Evolutionary conservation across 495 filamentous ascomycete genomes (phyloP), one percentile per base, ranked within the genome.

Genomic region (Staphylotrichum tortipilum): DNA sequence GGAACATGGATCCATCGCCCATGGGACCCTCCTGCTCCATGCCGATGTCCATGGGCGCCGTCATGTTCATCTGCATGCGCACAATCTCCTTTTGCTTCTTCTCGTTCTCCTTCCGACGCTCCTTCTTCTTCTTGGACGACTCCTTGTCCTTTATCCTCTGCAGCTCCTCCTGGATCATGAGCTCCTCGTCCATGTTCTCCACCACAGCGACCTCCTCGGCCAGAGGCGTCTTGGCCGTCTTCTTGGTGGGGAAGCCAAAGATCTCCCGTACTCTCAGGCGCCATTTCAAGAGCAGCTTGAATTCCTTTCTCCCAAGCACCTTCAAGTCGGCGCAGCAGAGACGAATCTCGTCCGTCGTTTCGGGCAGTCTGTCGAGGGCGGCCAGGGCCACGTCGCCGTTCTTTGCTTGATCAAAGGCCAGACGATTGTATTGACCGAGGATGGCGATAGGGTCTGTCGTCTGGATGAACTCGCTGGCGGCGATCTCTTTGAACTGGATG

Each of bases 41-140:
- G 54, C 92, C 92, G 55, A 98, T 94, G 52, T 98, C 94, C 74
- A 86, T 90, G 14, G 92, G 91, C 1, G 88, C 84, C 14, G 82
- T 88, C 94, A 98, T 97, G 66, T 95, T 80, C 73, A 98, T 79
- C 68, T 98, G 94, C 84, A 97, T 81, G 39, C 92, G 84, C 24
- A 90, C 73, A 47, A 95, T 90, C 49, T 95, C 90, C 64, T 85
- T 89, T 54, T 84, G 82, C 68, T 89, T 95, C 60, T 81, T 81
- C 65, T 95, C 90, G 53, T 96, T 96, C 33, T 90, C 87, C 56
- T 78, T 83, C 52, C 88, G 73, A 50, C 84, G 74, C 58, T 89
- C 85, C 50, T 85, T 81, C 70, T 91, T 95, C 66, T 81, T 88
- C 55, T 79, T 78, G 36, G 80, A 53, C 21, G 60, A 76, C 50